Percentiles rank a stretch among this genome's conserved stretches.
phyloP scores from a whole-genome alignment of 306 rosid genomes.

The Vicia villosa region DNA sequence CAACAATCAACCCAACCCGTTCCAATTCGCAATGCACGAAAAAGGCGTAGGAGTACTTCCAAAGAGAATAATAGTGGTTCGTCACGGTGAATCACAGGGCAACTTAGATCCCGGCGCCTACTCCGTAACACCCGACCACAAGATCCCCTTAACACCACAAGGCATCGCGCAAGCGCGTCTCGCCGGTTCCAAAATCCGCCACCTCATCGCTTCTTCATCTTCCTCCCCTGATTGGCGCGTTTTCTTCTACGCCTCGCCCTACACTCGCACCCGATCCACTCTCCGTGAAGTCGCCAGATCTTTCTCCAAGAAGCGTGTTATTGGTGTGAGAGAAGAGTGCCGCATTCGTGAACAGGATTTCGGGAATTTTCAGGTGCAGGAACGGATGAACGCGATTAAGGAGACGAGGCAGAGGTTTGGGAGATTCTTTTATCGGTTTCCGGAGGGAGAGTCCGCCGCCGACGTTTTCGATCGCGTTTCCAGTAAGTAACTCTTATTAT shows the following conservation, averaged over 20 bases:
- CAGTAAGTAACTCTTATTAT: constrained; percentile 34
- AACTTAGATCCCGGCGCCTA: constrained; percentile 67
- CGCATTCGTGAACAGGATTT: constrained; percentile 88
- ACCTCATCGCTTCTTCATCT: constrained; percentile 31
- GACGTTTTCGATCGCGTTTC: constrained; percentile 95
- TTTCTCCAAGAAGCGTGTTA: constrained; percentile 65
- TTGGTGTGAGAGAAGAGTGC: constrained; percentile 90
- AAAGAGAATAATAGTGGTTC: constrained; percentile 75
- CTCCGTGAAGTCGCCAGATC: constrained; percentile 74
- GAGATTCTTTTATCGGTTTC: constrained; percentile 81
- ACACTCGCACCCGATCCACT: constrained; percentile 80
- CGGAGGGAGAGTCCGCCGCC: constrained; percentile 97
- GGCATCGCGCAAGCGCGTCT: constrained; percentile 62
- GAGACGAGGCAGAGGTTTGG: constrained; percentile 67
- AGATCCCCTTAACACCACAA: constrained; percentile 52
- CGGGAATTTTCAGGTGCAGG: constrained; percentile 85
- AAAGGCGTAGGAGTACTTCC: constrained; percentile 47
- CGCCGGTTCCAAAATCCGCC: constrained; percentile 56
- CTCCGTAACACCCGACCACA: constrained; percentile 70
- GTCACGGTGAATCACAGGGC: constrained; percentile 91
- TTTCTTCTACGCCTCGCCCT: constrained; percentile 86
- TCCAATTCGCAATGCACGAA: constrained; percentile 1
- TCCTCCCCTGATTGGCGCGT: constrained; percentile 67
- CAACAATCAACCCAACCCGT: background rate
- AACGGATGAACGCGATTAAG: constrained; percentile 61